Evolutionary conservation across 257 asterid species (phyloP), one percentile per base, ranked within the genome.

Genomic region (Fraxinus pennsylvanica): DNA sequence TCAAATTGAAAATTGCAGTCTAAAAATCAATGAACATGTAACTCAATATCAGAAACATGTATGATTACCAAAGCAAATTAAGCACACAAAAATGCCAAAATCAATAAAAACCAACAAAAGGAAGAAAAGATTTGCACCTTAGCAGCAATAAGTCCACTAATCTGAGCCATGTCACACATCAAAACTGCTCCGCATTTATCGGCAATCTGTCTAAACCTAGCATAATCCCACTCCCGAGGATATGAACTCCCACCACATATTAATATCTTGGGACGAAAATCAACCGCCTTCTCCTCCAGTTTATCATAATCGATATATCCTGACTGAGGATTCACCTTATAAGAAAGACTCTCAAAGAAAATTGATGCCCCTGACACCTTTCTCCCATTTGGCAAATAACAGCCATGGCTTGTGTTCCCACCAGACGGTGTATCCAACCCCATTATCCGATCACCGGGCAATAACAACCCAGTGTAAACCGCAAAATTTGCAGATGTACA

Each of bases 121-220:
- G 66, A 70, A 77, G 59, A 29, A 43, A 52, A 43, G 76, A 76
- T 22, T 14, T 73, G 84, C 79, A 94, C 98, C 97, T 94, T 91
- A 21, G 98, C 97, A 85, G 97, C 97, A 87, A 96, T 83, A 81
- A 93, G 97, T 39, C 99, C 99, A 68, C 99, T 96, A 77, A 90
- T 93, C 85, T 96, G 99, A 84, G 99, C 98, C 99, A 96, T 96
- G 81, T 96, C 99, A 71, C 98, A 96, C 84, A 93, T 77, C 88
- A 95, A 84, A 71, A 90, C 91, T 17, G 98, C 98, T 78, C 99
- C 99, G 78, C 99, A 95, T 76, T 87, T 95, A 88, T 95, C 99
- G 0, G 99, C 97, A 81, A 91, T 88, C 85, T 90, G 93, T 77
- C 98, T 87, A 80, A 95, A 91, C 89, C 94, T 89, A n/a, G 89